Base-by-base conservation (phyloP, 371 early-diverging fungal species). In the Smittium mucronatum region DNA sequence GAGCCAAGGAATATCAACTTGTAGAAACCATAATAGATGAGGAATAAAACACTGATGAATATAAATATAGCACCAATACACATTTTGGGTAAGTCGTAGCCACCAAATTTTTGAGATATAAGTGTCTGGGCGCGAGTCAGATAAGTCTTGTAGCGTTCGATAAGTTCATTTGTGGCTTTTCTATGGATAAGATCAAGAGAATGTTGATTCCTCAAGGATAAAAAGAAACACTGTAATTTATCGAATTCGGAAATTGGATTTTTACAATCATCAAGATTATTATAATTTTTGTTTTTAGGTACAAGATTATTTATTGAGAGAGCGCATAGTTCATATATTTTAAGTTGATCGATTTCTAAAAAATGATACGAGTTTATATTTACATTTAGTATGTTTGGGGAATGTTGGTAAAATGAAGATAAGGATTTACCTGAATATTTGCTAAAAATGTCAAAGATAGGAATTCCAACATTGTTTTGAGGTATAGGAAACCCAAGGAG, bases 401-500 rank as follows among this genome's bases (percentile, higher is more conserved):
- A 47, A 11, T 47, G 5, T 47, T 21, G 21, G 47, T 61, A 61
- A 28, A 61, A 28, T 11, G n/a, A n/a, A n/a, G 26, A 11, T 11
- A 21, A 64, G 15, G 5, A 64, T 26, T 64, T 64, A 64, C 64
- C 11, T 26, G 64, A 26, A 28, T 25, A 2, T 21, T 64, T 31
- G 25, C 8, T 36, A 64, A 29, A 64, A 16, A 64, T 2, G 2
- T 2, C 11, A 26, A 30, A 5, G 25, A 64, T 36, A 21, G 31
- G 28, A 15, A 64, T 31, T 26, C 98, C 98, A 17, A 97, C 79
- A 72, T 84, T 96, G 74, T 93, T 93, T 73, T 87, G 89, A 2
- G 98, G 97, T 30, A 94, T 90, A 0, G 96, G 96, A 25, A 93
- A 76, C 1, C 89, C 90, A 71, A 95, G 79, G 47, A 95, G 75